Base-by-base conservation (phyloP, 129 eudicot genomes). In the Scalesia atractyloides region DNA sequence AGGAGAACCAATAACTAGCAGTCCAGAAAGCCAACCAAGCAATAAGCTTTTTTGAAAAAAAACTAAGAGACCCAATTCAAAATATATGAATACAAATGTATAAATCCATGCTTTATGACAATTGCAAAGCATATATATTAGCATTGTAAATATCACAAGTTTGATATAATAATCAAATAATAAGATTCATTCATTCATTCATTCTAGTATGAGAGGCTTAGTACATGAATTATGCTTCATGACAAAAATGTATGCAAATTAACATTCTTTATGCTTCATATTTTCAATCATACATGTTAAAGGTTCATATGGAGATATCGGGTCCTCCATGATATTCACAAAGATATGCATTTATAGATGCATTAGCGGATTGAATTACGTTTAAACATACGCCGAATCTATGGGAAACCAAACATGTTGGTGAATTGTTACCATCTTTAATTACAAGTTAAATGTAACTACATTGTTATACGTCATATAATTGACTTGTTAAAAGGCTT, bases 61-160 rank as follows among this genome's bases (percentile, higher is more conserved):
- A 13, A 20, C 9, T 22, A n/a, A 57, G 13, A 43, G 0, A 15
- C 41, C 44, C 4, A 20, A 56, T 7, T 22, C 9, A 20, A 7
- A 14, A 16, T 15, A 2, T 2, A 67, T 26, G 10, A 20, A 14
- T 52, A 52, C 37, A 52, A 16, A 69, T 34, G 53, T 52, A 34
- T 51, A 52, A 69, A 34, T 17, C 50, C 37, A 18, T 69, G 34
- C 16, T 54, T 14, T 19, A 70, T 12, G 52, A 37, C 65, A 70
- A 51, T 51, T 10, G 34, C 1, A 19, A 36, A 39, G 8, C 9
- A 30, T 30, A 30, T 30, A 30, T 30, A 13, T 70, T 37, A 39
- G 20, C 75, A 39, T 70, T 12, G 75, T 70, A 36, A 54, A 59
- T 59, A 54, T 59, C 64, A 59, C 33, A 20, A 56, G 63, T 20